These are phyloP conservation scores for Capronia coronata DNA, from an alignment of 2,329 filamentous ascomycete genomes.

Conservation along the genomic window DNA sequence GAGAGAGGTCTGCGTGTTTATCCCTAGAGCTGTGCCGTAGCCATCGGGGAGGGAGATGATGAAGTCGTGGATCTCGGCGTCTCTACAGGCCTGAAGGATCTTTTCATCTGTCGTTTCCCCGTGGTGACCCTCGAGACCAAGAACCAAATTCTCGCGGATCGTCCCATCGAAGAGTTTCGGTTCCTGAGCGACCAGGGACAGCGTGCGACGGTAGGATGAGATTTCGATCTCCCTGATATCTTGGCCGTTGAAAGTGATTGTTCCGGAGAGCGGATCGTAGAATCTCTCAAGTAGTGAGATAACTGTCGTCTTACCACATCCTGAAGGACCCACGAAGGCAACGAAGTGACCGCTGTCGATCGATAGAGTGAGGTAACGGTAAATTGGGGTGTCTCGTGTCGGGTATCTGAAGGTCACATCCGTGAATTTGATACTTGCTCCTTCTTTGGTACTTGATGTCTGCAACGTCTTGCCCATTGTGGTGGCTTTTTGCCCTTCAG, in stretches of 20 bases:
- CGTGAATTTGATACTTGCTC: conserved; percentile 32
- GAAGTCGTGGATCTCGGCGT: conserved; percentile 51
- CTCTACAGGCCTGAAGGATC: conserved; percentile 43
- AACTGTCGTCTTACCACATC: conserved; percentile 44
- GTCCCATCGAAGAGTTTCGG: conserved; percentile 42
- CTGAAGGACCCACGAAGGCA: conserved; percentile 45
- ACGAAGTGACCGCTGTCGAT: conserved; percentile 39
- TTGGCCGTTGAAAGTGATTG: conserved; percentile 34
- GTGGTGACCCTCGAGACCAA: conserved; percentile 45
- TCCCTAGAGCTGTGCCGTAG: conserved; percentile 44
- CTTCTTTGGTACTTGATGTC: conserved; percentile 11
- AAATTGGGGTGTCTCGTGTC: conserved; percentile 31
- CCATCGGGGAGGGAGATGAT: conserved; percentile 48
- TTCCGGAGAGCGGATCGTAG: conserved; percentile 39
- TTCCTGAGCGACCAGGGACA: conserved; percentile 40
- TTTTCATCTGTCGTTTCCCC: conserved; percentile 34
- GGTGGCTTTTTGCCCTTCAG: conserved; percentile 41
- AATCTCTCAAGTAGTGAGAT: conserved; percentile 44
- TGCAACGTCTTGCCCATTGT: conserved; percentile 41
- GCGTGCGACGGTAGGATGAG: conserved; percentile 30
- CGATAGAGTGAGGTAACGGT: conserved; percentile 31
- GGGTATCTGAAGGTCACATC: conserved; percentile 36
- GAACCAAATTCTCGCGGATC: conserved; percentile 43
- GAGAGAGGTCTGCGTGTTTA: conserved; percentile 44
- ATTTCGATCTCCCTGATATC: conserved; percentile 32